A percentile compares a stretch with the other conserved stretches of the same genome.
Conservation (phyloP, 2,329 filamentous ascomycete genomes). For the Cladophialophora bantiana region DNA sequence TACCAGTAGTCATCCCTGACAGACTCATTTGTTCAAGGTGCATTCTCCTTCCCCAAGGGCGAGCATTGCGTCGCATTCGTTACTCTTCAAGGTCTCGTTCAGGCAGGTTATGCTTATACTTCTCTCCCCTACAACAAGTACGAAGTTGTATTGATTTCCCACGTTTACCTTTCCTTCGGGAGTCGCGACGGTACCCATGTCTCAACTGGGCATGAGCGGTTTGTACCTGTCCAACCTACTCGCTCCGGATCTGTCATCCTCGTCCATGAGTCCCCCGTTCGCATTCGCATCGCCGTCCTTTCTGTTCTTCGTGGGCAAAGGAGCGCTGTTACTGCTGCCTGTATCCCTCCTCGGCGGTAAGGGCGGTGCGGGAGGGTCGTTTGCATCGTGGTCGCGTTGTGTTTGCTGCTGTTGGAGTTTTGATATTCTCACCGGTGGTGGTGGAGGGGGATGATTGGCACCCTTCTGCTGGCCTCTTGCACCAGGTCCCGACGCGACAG, state of each 20-base stretch:
- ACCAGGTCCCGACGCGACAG: constrained; percentile 8
- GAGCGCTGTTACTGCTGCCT: neutral
- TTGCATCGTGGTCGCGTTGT: constrained; percentile 7
- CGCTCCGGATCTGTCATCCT: constrained; percentile 19
- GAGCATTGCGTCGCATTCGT: neutral
- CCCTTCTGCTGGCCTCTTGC: constrained; percentile 9
- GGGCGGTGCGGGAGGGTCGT: constrained; percentile 21
- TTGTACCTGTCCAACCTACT: constrained; percentile 32
- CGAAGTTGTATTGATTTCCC: neutral
- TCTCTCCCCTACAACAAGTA: no score
- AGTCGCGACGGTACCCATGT: neutral
- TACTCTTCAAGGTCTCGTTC: neutral
- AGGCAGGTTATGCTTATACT: no score
- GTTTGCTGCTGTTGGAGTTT: constrained; percentile 19
- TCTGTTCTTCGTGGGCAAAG: constrained; percentile 11
- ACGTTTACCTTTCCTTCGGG: neutral
- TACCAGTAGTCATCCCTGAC: neutral
- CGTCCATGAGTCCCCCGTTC: constrained; percentile 25
- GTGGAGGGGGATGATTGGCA: constrained; percentile 7
- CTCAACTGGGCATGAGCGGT: constrained; percentile 32
- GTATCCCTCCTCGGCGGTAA: constrained; percentile 32
- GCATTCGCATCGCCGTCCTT: neutral
- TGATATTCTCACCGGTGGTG: constrained; percentile 9
- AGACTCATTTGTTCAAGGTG: neutral
- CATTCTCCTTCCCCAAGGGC: neutral